phyloP scores from a whole-genome alignment of 208 protist genomes.

The Phytomonas francai region DNA sequence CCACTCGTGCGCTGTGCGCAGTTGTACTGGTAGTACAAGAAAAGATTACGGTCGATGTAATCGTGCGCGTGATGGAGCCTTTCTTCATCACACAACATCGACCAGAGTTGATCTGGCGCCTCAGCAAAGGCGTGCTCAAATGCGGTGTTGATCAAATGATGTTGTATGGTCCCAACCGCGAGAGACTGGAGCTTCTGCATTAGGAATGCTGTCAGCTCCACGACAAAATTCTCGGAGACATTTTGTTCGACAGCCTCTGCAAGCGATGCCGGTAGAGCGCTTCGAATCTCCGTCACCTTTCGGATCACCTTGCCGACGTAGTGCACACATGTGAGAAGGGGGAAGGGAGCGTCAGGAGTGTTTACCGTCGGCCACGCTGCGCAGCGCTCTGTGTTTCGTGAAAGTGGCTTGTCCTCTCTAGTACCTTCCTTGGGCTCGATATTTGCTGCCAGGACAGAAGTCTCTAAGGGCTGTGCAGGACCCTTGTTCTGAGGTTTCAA shows the following conservation, averaged over 20 bases:
- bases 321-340: slow-evolving; percentile 59
- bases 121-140: slow-evolving; percentile 72
- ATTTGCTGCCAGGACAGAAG: neutral
- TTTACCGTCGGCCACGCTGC: slow-evolving; percentile 56
- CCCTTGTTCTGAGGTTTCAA: neutral
- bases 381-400: neutral
- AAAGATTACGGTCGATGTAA: slow-evolving; percentile 55
- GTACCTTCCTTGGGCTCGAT: neutral
- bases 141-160: slow-evolving; percentile 40
- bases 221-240: slow-evolving; percentile 53
- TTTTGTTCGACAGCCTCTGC: slow-evolving; percentile 51
- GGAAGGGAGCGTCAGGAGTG: slow-evolving; percentile 23
- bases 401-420: neutral
- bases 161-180: slow-evolving; percentile 40
- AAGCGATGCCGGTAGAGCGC: slow-evolving; percentile 39
- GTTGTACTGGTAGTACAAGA: slow-evolving; percentile 66
- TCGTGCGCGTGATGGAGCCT: slow-evolving; percentile 29
- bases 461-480: neutral
- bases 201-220: slow-evolving; percentile 58
- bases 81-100: slow-evolving; percentile 46
- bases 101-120: slow-evolving; percentile 36
- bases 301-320: slow-evolving; percentile 71
- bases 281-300: slow-evolving; percentile 48
- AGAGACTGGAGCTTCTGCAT: slow-evolving; percentile 60
- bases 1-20: slow-evolving; percentile 68